A percentile compares a stretch with the other conserved stretches of the same genome.
Evolutionary conservation across 495 filamentous ascomycete genomes (phyloP).

Genomic region (Chaetomium tenue): DNA sequence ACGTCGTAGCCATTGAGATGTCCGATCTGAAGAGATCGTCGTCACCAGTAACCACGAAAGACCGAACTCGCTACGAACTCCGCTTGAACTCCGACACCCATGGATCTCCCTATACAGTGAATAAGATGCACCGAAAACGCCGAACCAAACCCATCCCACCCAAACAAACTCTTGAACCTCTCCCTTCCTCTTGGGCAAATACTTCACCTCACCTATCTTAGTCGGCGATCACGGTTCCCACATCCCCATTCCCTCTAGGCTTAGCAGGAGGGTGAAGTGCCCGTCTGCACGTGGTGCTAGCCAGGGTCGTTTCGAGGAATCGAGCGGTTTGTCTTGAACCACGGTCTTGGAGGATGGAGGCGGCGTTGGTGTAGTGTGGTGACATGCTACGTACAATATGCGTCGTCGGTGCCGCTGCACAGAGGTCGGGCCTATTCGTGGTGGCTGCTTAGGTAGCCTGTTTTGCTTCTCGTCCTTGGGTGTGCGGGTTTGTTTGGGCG

Average conservation of each 20-base stretch:
- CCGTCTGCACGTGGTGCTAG: too few relatives aligned
- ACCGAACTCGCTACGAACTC: background rate
- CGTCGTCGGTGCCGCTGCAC: slow-evolving; percentile 80
- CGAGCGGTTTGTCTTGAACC: slow-evolving; percentile 61
- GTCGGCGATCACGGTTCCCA: slow-evolving; percentile 42
- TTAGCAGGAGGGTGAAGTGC: slow-evolving; percentile 50
- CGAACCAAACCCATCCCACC: slow-evolving; percentile 12
- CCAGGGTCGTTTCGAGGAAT: slow-evolving; percentile 80
- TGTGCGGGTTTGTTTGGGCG: too few relatives aligned
- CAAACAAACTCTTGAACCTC: background rate
- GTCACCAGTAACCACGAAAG: background rate
- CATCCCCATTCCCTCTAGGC: slow-evolving; percentile 35
- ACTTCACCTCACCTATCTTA: slow-evolving; percentile 36
- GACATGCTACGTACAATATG: too few relatives aligned
- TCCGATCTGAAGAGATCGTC: background rate
- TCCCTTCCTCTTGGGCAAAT: slow-evolving; percentile 41
- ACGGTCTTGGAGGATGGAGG: too few relatives aligned
- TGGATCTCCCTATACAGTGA: background rate
- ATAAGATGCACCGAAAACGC: slow-evolving; percentile 10
- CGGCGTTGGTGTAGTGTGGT: too few relatives aligned
- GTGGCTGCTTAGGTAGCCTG: background rate
- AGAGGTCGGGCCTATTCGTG: slow-evolving; percentile 68
- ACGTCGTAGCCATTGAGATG: background rate
- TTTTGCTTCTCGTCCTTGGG: too few relatives aligned
- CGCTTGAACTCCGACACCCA: background rate